Evolutionary conservation across 1,139 yeast genomes (phyloP).

Genomic region (Debaryomyces udenii): DNA sequence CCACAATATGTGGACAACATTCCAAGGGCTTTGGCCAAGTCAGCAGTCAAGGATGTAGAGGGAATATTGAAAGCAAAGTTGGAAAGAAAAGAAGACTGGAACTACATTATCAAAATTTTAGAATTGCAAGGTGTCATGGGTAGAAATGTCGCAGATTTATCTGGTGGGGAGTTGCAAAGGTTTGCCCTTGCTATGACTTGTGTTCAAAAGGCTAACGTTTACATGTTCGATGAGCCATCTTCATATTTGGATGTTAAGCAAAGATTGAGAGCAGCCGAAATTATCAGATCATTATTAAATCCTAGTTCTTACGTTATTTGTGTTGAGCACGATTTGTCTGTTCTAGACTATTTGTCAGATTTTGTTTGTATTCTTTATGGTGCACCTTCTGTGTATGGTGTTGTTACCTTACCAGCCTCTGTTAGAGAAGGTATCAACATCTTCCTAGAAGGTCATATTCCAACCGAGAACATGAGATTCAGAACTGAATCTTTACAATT

Average conservation of each 20-base stretch:
- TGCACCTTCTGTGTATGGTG: conserved; percentile 98
- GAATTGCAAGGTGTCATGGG: conserved; percentile 74
- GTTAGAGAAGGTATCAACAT: conserved; percentile 99
- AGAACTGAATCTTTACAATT: conserved; percentile 95
- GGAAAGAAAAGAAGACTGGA: conserved; percentile 64
- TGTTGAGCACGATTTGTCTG: conserved; percentile 98
- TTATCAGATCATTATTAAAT: conserved; percentile 80
- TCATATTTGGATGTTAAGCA: conserved; percentile 98
- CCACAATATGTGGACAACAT: conserved; percentile 98
- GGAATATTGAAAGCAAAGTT: conserved; percentile 74
- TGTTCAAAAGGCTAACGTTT: conserved; percentile 91
- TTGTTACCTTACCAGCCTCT: conserved; percentile 91
- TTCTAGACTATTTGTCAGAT: conserved; percentile 93
- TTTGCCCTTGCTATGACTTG: conserved; percentile 98
- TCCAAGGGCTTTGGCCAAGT: conserved; percentile 88
- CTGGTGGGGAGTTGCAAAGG: conserved; percentile 99
- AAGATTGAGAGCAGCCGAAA: conserved; percentile 95
- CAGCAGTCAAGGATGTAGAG: conserved; percentile 86
- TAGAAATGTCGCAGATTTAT: conserved; percentile 85
- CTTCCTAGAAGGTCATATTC: conserved; percentile 96
- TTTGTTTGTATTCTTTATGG: conserved; percentile 95
- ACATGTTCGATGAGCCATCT: conserved; percentile 99
- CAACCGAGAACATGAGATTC: conserved; percentile 94
- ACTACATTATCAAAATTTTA: conserved; percentile 64
- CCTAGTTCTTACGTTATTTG: conserved; percentile 85